These are phyloP conservation scores for Hondaea fermentalgiana DNA, from an alignment of 108 stramenopile species.

Conservation along the genomic window DNA sequence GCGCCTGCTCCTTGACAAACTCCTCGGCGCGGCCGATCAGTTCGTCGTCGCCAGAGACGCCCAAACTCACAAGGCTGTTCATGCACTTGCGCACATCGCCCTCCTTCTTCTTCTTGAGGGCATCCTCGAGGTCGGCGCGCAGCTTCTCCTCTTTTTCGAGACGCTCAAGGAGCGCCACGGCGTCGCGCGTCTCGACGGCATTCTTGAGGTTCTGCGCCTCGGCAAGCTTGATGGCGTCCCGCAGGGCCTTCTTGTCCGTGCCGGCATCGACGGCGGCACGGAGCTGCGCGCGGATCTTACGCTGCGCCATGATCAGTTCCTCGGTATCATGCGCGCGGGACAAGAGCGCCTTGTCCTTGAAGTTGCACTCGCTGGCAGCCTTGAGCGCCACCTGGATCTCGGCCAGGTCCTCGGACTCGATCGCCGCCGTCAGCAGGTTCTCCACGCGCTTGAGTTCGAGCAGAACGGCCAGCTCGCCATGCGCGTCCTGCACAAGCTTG, in stretches of 20 bases:
- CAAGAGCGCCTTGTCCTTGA: background rate
- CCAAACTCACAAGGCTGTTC: slow-evolving; percentile 42
- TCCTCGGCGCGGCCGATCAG: background rate
- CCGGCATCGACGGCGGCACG: slow-evolving; percentile 13
- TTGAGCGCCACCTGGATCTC: slow-evolving; percentile 29
- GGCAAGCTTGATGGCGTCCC: slow-evolving; percentile 24
- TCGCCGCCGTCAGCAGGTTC: slow-evolving; percentile 24
- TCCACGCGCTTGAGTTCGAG: slow-evolving; percentile 30
- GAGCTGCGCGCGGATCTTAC: slow-evolving; percentile 29
- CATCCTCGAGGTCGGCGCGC: background rate
- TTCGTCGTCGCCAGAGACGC: background rate
- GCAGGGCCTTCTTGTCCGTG: slow-evolving; percentile 34
- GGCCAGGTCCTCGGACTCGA: slow-evolving; percentile 27
- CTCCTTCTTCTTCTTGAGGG: background rate
- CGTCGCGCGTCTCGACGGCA: slow-evolving; percentile 1
- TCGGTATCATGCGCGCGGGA: background rate
- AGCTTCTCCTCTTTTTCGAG: slow-evolving; percentile 10
- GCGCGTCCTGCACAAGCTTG: slow-evolving; percentile 28
- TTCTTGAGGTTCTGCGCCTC: background rate
- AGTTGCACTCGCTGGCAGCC: slow-evolving; percentile 6
- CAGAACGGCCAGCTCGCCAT: slow-evolving; percentile 20
- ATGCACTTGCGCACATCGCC: background rate
- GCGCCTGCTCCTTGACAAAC: background rate
- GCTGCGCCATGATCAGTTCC: slow-evolving; percentile 19
- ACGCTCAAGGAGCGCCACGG: background rate